A percentile compares a stretch with the other conserved stretches of the same genome.
Conservation (phyloP, 495 filamentous ascomycete genomes). For the Hypoxylon rickii region DNA sequence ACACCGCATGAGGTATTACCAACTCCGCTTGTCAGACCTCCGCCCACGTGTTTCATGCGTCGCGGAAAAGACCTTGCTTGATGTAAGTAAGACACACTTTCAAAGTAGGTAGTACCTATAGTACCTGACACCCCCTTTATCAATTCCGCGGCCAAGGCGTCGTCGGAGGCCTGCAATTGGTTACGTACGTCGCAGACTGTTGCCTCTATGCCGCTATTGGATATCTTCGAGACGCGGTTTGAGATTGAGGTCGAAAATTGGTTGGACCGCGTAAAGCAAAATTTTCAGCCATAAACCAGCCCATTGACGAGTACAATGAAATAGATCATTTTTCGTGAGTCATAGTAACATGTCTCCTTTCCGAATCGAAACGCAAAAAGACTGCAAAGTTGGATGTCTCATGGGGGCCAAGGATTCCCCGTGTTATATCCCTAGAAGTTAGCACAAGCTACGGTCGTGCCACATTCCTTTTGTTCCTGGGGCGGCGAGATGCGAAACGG, state of each 20-base stretch:
- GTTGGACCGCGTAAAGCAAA: too few species aligned
- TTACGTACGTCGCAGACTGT: neutral
- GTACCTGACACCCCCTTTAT: slow-evolving; percentile 4
- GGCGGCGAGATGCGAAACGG: slow-evolving; percentile 7
- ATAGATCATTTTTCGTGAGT: too few species aligned
- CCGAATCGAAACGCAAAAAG: too few species aligned
- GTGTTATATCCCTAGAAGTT: too few species aligned
- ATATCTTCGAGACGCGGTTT: neutral
- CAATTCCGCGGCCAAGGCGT: slow-evolving; percentile 9
- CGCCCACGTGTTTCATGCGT: slow-evolving; percentile 32
- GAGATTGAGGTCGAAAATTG: neutral
- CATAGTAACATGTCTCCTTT: too few species aligned
- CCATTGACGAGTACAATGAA: too few species aligned
- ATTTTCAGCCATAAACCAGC: too few species aligned
- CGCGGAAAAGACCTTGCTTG: slow-evolving; percentile 20
- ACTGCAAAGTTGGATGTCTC: too few species aligned
- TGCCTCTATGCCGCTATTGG: neutral
- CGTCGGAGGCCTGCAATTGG: too few species aligned
- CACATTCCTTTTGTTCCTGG: neutral
- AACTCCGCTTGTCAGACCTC: slow-evolving; percentile 14
- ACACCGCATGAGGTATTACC: slow-evolving; percentile 26
- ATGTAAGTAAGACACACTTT: slow-evolving; percentile 21
- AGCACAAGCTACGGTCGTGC: neutral
- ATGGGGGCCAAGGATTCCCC: too few species aligned
- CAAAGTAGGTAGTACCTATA: slow-evolving; percentile 16